Evolutionary conservation across 768 basidiomycete genomes (phyloP), one percentile per base, ranked within the genome.

Genomic region (Daedalea quercina): DNA sequence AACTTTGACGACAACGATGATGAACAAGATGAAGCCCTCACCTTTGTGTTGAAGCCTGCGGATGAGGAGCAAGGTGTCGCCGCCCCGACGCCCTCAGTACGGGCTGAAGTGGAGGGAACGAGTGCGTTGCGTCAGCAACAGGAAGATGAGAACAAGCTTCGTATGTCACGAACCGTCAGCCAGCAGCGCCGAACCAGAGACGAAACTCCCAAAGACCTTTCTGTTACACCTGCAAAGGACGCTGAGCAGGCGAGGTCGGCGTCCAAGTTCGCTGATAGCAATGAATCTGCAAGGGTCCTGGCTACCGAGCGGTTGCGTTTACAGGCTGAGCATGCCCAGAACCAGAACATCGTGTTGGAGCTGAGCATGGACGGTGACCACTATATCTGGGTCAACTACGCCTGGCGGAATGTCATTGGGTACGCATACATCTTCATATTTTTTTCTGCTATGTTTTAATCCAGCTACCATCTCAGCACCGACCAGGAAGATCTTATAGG

Each of bases 291-390:
- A 47, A 82, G 91, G 34, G 79, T 88, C n/a, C 76, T 90, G 53
- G 89, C 90, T 13, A 91, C 89, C 0, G 93, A 97, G 65, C 86
- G 93, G 31, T 70, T 98, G 26, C 82, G 88, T 37, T 71, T 91
- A 33, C 87, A 95, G 62, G 96, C 94, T 9, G 96, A 98, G 68
- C 90, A 89, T 1, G 93, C 94, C 7, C 92, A 95, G 70, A 91
- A 87, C 64, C 90, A 92, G 67, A 98, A 96, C 61, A 90, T 98
- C 50, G 91, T 99, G 25, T 78, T 98, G 74, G 96, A 99, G 66
- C 79, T 99, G 26, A 86, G 85, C 66, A 74, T 97, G 58, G 93
- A 97, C 65, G 94, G 93, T 9, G 94, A 97, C 65, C 87, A 93
- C 59, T 85, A 98, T 61, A 81, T 93, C 60, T 99, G 94, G 89